phyloP scores from a whole-genome alignment of 1,139 yeast genomes.

The Candida mesenterica region DNA sequence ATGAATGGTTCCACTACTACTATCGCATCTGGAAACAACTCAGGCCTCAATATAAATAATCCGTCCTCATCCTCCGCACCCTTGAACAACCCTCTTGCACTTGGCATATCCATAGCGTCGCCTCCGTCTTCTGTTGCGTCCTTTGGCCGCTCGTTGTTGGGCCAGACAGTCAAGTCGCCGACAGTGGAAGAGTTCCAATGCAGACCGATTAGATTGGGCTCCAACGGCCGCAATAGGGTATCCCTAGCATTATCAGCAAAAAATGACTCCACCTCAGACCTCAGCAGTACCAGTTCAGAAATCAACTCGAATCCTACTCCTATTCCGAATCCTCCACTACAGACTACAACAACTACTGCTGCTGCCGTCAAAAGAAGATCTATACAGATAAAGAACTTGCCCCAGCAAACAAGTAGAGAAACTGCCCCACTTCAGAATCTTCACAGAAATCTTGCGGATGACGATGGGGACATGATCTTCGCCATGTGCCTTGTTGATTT shows the following conservation, averaged over 20 bases:
- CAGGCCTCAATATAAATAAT: no score
- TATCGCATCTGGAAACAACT: conserved; percentile 8
- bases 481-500: conserved; percentile 91
- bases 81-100: no score
- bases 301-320: conserved; percentile 1
- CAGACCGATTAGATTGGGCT: conserved; percentile 34
- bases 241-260: conserved; percentile 9
- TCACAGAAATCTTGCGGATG: not conserved
- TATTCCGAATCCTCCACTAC: not conserved
- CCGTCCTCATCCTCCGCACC: no score
- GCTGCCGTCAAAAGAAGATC: conserved; percentile 15
- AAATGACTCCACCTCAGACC: conserved; percentile 9
- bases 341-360: conserved; percentile 10
- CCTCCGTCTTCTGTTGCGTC: conserved; percentile 4
- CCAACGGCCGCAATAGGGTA: conserved; percentile 12
- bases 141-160: conserved; percentile 5
- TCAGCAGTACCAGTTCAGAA: conserved; percentile 10
- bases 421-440: not conserved
- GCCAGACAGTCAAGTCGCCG: conserved; percentile 6
- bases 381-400: conserved; percentile 39
- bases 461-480: conserved; percentile 45
- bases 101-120: not conserved
- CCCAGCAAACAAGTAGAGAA: conserved; percentile 12
- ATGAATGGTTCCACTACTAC: conserved; percentile 1
- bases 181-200: conserved; percentile 29